Evolutionary conservation across 345 rosid species (phyloP), one percentile per base, ranked within the genome.

Genomic region (Excoecaria agallocha): DNA sequence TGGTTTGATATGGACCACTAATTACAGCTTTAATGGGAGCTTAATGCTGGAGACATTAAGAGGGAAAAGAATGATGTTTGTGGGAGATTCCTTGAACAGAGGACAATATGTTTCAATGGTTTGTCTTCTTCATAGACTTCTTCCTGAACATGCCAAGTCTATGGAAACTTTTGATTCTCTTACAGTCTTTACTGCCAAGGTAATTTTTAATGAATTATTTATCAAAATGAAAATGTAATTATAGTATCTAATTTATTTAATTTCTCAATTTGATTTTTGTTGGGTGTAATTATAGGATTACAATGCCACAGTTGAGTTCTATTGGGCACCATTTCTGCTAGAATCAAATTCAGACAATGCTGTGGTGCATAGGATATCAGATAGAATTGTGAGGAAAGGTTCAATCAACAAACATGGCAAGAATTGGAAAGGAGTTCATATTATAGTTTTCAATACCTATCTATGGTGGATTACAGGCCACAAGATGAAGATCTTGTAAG

Each of bases 301-400:
- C 83, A 96, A 93, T 81, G 96, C 97, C 0, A 96, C 95, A 10
- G 89, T 96, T 17, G 99, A 93, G 79, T 93, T 95, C 84, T 95
- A 95, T 30, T 95, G 99, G 99, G 97, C 99, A 22, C 99, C 99
- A 4, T 93, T 96, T 79, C 97, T 96, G 51, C 92, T 93, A 1
- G 98, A 96, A 83, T 96, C 98, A 5, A 96, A 96, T 75, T 83
- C 98, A 6, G 99, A 96, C 22, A 78, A 96, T 50, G 97, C 98
- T 0, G 82, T 88, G 11, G 75, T 93, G 57, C 99, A 96, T 66
- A 74, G 97, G 38, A 77, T 93, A 41, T 82, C 96, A 0, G 98
- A 96, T 52, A 84, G 99, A 66, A 79, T 93, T n/a, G 91, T 93
- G 35, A 86, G 97, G 70, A 90, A 83, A 83, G 97, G 98, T 1